phyloP scores from a whole-genome alignment of 1,284 basidiomycete genomes.

The Cystobasidium pallidum region DNA sequence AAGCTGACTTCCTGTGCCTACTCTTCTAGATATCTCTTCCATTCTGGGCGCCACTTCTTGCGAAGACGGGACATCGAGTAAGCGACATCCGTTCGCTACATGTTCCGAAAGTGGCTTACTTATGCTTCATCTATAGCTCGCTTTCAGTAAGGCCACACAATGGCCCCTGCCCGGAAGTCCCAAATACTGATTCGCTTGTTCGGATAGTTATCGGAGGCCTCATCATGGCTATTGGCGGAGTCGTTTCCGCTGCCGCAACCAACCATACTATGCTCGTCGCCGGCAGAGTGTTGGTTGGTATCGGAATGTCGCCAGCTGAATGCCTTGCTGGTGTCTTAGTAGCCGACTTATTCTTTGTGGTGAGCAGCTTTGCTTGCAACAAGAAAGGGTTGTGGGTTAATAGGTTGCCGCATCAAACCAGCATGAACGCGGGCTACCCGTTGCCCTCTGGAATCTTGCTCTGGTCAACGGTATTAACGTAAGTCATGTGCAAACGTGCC shows the following conservation, averaged over 20 bases:
- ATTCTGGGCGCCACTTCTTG: slow-evolving; percentile 30
- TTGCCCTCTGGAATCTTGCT: slow-evolving; percentile 31
- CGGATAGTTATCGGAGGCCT: slow-evolving; percentile 15
- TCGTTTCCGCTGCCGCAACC: slow-evolving; percentile 13
- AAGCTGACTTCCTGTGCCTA: not conserved
- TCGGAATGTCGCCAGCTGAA: slow-evolving; percentile 38
- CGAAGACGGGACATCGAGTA: slow-evolving; percentile 18
- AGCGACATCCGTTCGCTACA: not conserved
- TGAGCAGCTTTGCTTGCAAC: not conserved
- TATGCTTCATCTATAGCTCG: not conserved
- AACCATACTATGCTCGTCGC: slow-evolving; percentile 11
- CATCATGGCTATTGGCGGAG: slow-evolving; percentile 30
- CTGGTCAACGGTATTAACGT: slow-evolving; percentile 40
- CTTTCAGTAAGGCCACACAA: slow-evolving; percentile 2
- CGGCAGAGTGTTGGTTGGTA: slow-evolving; percentile 23
- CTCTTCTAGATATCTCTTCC: slow-evolving; percentile 13
- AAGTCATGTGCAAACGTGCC: not conserved
- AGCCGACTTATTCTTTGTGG: slow-evolving; percentile 31
- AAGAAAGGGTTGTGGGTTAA: not conserved
- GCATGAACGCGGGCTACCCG: slow-evolving; percentile 40
- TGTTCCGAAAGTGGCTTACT: not conserved
- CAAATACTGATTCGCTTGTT: too few relatives aligned
- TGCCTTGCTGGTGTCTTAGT: slow-evolving; percentile 30
- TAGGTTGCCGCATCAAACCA: not conserved
- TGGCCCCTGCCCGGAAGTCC: too few relatives aligned